Conservation (phyloP, 106 monocot species). For the Allium cepa region DNA sequence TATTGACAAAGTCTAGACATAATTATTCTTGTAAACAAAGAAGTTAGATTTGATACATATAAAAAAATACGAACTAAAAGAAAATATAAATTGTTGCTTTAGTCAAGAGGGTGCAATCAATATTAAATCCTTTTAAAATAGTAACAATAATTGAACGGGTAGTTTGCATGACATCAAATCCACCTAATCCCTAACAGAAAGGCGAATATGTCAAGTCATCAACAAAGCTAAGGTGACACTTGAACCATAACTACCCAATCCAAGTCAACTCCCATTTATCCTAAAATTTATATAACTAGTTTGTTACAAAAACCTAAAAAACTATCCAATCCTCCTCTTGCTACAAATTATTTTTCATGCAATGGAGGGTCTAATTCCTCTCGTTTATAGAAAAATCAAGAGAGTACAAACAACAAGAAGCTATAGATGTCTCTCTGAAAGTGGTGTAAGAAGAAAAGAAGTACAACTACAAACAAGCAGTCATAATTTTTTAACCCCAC, state of each 20-base stretch:
- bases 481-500: constrained; percentile 3
- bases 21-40: too few species aligned
- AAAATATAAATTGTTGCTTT: too few species aligned
- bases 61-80: too few species aligned
- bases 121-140: too few species aligned
- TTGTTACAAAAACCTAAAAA: background rate
- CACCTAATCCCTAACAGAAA: background rate
- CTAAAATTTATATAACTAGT: background rate
- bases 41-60: too few species aligned
- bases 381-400: background rate
- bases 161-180: background rate
- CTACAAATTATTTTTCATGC: too few species aligned
- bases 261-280: background rate
- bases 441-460: background rate
- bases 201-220: background rate
- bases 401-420: background rate
- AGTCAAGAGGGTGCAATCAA: too few species aligned
- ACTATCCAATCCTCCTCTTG: background rate
- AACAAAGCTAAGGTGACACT: background rate
- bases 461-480: constrained; percentile 7
- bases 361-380: constrained; percentile 9
- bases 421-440: constrained; percentile 12
- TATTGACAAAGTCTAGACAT: too few species aligned
- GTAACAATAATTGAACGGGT: too few species aligned
- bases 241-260: background rate